Conservation (phyloP, 2,329 filamentous ascomycete species). For the Trichophyton benhamiae region DNA sequence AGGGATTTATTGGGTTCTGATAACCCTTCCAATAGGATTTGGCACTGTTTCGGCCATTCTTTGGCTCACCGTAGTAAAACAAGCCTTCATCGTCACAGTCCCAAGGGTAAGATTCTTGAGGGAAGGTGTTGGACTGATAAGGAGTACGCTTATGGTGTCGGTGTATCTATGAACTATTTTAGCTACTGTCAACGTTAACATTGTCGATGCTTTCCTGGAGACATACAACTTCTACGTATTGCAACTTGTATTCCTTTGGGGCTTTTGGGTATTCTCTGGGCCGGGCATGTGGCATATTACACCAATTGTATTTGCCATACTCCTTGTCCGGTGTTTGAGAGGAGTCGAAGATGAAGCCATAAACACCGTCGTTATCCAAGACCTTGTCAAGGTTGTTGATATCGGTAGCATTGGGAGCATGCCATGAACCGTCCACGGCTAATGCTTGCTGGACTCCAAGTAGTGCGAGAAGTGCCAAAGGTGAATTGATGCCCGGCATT, state of each 20-base stretch:
- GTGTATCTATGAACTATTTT: conserved; percentile 46
- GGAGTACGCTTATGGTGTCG: conserved; percentile 77
- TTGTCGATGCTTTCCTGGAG: background rate
- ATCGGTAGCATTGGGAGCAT: conserved; percentile 42
- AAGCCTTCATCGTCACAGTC: conserved; percentile 58
- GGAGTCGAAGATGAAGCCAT: conserved; percentile 63
- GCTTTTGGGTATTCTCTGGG: conserved; percentile 49
- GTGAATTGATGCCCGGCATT: background rate
- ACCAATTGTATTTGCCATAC: conserved; percentile 64
- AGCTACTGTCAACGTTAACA: background rate
- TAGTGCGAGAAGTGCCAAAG: conserved; percentile 5
- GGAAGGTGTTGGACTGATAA: conserved; percentile 66
- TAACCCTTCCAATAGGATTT: conserved; percentile 55
- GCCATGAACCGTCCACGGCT: conserved; percentile 41
- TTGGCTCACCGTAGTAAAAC: conserved; percentile 54
- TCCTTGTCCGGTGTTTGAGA: conserved; percentile 44
- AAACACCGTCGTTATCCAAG: conserved; percentile 48
- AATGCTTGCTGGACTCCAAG: conserved; percentile 5
- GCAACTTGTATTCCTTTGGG: conserved; percentile 46
- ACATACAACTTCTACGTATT: conserved; percentile 63
- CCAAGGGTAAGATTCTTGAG: conserved; percentile 60
- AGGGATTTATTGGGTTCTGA: conserved; percentile 52
- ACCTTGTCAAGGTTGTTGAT: conserved; percentile 52
- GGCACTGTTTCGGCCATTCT: conserved; percentile 35
- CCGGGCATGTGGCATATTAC: conserved; percentile 80